Conservation (phyloP, 2,329 filamentous ascomycete species). For the Colletotrichum sp. region DNA sequence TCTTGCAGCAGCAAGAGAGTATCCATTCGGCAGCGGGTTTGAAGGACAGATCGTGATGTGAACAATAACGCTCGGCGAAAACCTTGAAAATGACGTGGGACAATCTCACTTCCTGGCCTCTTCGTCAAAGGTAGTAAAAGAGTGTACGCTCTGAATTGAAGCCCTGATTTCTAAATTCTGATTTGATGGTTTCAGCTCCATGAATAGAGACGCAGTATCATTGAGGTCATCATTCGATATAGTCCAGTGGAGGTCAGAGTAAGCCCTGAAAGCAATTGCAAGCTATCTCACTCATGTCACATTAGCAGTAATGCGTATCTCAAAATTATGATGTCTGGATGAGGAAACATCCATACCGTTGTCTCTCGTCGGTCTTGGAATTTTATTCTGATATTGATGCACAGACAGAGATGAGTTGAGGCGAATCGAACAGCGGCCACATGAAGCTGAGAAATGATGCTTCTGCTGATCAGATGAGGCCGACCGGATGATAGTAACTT, state of each 20-base stretch:
- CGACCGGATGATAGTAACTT: rapidly evolving
- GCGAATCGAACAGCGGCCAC: rapidly evolving
- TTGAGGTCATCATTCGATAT: background rate
- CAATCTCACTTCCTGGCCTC: background rate
- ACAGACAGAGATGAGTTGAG: too few species aligned
- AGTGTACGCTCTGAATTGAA: background rate
- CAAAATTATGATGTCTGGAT: too few species aligned
- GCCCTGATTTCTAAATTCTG: rapidly evolving
- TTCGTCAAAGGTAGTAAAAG: background rate
- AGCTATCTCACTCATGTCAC: background rate
- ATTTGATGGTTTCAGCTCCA: rapidly evolving
- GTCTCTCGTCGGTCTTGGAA: rapidly evolving
- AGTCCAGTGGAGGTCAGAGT: background rate
- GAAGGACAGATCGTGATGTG: rapidly evolving
- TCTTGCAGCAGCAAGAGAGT: background rate
- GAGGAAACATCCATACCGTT: too few species aligned
- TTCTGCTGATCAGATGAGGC: rapidly evolving
- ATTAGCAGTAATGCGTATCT: rapidly evolving
- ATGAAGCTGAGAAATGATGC: too few species aligned
- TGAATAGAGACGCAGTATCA: background rate
- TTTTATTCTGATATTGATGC: rapidly evolving
- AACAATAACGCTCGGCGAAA: background rate
- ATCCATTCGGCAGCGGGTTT: rapidly evolving
- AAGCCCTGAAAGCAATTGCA: background rate
- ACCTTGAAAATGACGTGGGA: background rate